These are phyloP conservation scores for Ophiosphaerella herpotricha DNA, from an alignment of 2,329 filamentous ascomycete species.

Conservation along the genomic window DNA sequence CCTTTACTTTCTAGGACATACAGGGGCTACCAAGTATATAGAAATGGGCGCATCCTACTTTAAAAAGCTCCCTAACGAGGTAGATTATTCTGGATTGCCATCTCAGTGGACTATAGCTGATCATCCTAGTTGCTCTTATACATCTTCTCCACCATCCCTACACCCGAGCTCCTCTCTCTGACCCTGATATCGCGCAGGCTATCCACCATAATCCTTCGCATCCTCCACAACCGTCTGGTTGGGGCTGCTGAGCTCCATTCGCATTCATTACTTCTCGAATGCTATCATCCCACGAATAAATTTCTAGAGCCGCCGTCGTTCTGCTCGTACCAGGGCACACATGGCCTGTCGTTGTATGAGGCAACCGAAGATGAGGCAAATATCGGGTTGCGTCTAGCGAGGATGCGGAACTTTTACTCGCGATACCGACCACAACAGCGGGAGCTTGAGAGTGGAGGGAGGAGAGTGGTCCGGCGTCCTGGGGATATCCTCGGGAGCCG, in stretches of 20 bases:
- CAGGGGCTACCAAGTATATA: neutral
- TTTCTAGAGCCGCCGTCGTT: slow-evolving; percentile 70
- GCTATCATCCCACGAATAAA: slow-evolving; percentile 73
- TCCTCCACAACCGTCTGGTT: slow-evolving; percentile 68
- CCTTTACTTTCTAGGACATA: neutral
- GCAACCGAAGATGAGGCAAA: slow-evolving; percentile 26
- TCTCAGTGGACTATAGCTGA: slow-evolving; percentile 16
- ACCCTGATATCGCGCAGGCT: slow-evolving; percentile 66
- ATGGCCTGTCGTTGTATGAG: slow-evolving; percentile 57
- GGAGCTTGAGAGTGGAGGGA: slow-evolving; percentile 51
- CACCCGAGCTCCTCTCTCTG: slow-evolving; percentile 56
- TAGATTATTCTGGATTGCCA: slow-evolving; percentile 8
- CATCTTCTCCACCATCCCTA: slow-evolving; percentile 49
- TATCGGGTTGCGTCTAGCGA: slow-evolving; percentile 47
- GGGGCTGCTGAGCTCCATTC: slow-evolving; percentile 62
- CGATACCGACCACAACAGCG: slow-evolving; percentile 69
- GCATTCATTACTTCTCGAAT: slow-evolving; percentile 75
- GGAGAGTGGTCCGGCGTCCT: slow-evolving; percentile 47
- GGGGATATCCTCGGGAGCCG: slow-evolving; percentile 55
- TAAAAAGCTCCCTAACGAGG: slow-evolving; percentile 47
- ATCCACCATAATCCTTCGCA: slow-evolving; percentile 64
- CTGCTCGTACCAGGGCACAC: slow-evolving; percentile 70
- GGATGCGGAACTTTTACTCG: slow-evolving; percentile 66
- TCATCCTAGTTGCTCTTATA: slow-evolving; percentile 48
- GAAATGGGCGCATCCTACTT: slow-evolving; percentile 37